Conservation (phyloP, 2,329 filamentous ascomycete genomes). For the Daldinia sp. region DNA sequence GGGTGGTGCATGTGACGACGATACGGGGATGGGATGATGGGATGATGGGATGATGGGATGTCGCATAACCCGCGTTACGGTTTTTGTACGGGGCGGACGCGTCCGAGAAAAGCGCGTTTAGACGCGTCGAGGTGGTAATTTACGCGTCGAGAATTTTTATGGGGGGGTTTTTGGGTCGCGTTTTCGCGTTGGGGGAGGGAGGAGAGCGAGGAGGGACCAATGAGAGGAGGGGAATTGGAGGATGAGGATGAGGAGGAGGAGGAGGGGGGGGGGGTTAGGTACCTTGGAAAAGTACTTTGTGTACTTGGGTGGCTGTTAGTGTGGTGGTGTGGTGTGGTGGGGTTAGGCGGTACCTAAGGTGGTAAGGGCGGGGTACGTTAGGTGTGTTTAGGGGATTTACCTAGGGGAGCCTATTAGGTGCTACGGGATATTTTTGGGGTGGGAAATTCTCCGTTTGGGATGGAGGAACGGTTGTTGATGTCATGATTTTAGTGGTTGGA, state of each 20-base stretch:
- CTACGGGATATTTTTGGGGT: background rate
- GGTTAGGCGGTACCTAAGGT: too few species aligned
- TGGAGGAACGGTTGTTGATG: background rate
- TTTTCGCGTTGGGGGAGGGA: background rate
- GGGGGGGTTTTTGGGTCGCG: too few species aligned
- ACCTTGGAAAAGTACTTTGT: background rate
- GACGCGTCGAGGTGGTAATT: constrained; percentile 24
- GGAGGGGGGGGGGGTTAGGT: background rate
- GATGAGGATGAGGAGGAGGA: too few species aligned
- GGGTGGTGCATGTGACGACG: too few species aligned
- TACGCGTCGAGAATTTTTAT: too few species aligned
- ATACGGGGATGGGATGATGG: too few species aligned
- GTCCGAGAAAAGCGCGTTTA: background rate
- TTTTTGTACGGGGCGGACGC: background rate
- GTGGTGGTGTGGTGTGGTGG: background rate
- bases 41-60: background rate
- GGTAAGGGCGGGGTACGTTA: background rate
- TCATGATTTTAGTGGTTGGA: too few species aligned
- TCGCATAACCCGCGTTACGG: background rate
- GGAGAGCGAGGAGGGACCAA: background rate
- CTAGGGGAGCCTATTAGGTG: too few species aligned
- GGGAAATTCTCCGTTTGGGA: background rate
- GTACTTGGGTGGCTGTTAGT: background rate
- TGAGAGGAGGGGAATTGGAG: background rate
- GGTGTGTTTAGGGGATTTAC: background rate